Evolutionary conservation across 805 yeast genomes (phyloP).

Genomic region (Saccharomycopsis lassenensis): DNA sequence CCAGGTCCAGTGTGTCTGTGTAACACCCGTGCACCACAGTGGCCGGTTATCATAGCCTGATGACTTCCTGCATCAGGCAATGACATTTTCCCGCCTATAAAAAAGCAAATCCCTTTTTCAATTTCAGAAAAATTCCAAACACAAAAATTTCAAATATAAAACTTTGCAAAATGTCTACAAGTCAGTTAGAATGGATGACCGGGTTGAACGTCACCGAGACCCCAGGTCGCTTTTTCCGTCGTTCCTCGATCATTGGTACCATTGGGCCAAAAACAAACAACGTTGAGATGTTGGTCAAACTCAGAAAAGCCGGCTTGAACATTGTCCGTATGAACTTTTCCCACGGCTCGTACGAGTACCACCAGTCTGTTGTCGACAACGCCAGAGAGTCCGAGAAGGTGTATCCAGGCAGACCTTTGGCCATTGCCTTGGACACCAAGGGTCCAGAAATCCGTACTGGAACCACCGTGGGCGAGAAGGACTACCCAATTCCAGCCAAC

Average conservation of each 20-base stretch:
- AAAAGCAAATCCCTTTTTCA: neutral
- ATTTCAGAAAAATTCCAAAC: neutral
- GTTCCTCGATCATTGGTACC: conserved; percentile 96
- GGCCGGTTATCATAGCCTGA: no score
- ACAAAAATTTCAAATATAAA: neutral
- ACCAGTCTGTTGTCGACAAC: conserved; percentile 92
- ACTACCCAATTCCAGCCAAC: conserved; percentile 72
- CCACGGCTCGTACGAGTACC: conserved; percentile 97
- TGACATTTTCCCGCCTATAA: neutral
- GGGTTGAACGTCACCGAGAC: conserved; percentile 60
- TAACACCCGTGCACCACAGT: no score
- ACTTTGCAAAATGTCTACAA: conserved; percentile 29
- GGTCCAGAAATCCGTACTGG: conserved; percentile 99
- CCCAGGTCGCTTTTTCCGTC: conserved; percentile 75
- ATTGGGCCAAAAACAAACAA: conserved; percentile 97
- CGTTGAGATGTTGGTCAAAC: conserved; percentile 70
- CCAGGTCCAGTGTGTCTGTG: no score
- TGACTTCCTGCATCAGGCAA: no score
- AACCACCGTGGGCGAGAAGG: conserved; percentile 69
- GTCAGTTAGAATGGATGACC: conserved; percentile 73
- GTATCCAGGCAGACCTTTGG: conserved; percentile 92
- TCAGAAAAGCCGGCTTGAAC: conserved; percentile 96
- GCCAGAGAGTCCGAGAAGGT: conserved; percentile 87
- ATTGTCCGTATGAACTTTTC: conserved; percentile 98
- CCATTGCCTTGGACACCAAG: conserved; percentile 97